Percentiles rank a stretch among this genome's conserved stretches.
These are phyloP conservation scores for Corniculantispora saksenae DNA, from an alignment of 2,329 filamentous ascomycete genomes.

Conservation along the genomic window DNA sequence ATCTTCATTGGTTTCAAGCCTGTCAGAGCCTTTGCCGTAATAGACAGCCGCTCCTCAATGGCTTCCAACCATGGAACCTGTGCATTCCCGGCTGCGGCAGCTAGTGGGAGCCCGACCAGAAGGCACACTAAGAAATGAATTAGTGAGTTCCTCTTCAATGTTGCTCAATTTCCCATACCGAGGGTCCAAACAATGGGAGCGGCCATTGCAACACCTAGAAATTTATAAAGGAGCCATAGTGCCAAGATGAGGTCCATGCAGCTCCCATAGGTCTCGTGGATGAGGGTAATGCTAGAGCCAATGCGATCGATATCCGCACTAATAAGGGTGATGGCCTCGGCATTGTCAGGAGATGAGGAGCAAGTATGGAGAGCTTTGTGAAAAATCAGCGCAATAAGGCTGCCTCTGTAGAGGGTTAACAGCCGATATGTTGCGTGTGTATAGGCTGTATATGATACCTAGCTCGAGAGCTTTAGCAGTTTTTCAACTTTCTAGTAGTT, in stretches of 20 bases:
- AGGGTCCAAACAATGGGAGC: constrained; percentile 26
- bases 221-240: constrained; percentile 34
- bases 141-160: no score
- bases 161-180: no score
- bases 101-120: constrained; percentile 24
- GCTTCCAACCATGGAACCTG: constrained; percentile 29
- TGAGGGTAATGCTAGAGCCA: neutral
- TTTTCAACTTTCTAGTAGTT: no score
- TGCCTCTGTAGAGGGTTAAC: constrained; percentile 15
- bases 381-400: constrained; percentile 25
- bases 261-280: constrained; percentile 30
- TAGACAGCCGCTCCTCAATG: constrained; percentile 27
- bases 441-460: neutral
- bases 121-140: constrained; percentile 14
- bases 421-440: neutral
- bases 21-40: constrained; percentile 22
- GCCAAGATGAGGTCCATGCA: constrained; percentile 36
- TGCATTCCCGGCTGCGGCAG: constrained; percentile 24
- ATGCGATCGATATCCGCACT: neutral
- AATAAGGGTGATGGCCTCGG: neutral
- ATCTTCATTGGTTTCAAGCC: no score
- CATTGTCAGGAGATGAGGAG: constrained; percentile 14
- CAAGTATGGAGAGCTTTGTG: constrained; percentile 39
- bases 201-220: constrained; percentile 25
- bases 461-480: no score